Percentiles rank a stretch among this genome's conserved stretches.
phyloP scores from a whole-genome alignment of 2,329 filamentous ascomycete genomes.

The Teratosphaeria zuluensis region DNA sequence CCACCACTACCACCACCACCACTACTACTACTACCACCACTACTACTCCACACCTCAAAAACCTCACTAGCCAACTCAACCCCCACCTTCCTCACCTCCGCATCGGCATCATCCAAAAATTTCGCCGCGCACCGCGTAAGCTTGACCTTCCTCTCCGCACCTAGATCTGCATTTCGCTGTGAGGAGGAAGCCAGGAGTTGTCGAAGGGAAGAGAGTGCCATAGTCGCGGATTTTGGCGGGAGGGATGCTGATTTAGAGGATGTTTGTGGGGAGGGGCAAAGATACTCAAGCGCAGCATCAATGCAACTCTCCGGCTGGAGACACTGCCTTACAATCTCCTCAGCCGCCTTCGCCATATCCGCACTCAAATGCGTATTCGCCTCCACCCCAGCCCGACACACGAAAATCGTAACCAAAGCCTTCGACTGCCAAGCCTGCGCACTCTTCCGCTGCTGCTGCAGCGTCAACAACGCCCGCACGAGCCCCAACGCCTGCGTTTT shows the following conservation, averaged over 20 bases:
- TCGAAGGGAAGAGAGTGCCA: conserved; percentile 55
- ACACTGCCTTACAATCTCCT: conserved; percentile 58
- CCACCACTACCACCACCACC: too few species aligned
- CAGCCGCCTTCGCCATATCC: conserved; percentile 62
- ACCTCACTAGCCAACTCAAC: conserved; percentile 68
- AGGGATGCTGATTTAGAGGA: conserved; percentile 54
- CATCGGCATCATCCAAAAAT: conserved; percentile 18
- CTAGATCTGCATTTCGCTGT: conserved; percentile 8
- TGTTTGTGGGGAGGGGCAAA: conserved; percentile 20
- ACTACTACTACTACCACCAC: too few species aligned
- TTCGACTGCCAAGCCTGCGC: conserved; percentile 60
- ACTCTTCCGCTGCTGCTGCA: conserved; percentile 51
- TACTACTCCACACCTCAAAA: conserved; percentile 36
- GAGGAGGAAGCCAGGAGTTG: conserved; percentile 43
- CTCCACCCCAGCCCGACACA: conserved; percentile 57
- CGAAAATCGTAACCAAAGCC: conserved; percentile 57
- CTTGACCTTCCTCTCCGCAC: conserved; percentile 9
- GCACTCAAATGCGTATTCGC: conserved; percentile 56
- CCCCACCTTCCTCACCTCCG: conserved; percentile 52
- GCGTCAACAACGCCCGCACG: conserved; percentile 61
- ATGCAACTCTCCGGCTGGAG: conserved; percentile 43
- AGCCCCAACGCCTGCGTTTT: conserved; percentile 66
- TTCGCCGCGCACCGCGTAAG: conserved; percentile 18
- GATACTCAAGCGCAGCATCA: conserved; percentile 28
- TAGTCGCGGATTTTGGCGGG: conserved; percentile 41